Evolutionary conservation across 164 flowering plant genomes (phyloP).

Genomic region (Berberis thunbergii): DNA sequence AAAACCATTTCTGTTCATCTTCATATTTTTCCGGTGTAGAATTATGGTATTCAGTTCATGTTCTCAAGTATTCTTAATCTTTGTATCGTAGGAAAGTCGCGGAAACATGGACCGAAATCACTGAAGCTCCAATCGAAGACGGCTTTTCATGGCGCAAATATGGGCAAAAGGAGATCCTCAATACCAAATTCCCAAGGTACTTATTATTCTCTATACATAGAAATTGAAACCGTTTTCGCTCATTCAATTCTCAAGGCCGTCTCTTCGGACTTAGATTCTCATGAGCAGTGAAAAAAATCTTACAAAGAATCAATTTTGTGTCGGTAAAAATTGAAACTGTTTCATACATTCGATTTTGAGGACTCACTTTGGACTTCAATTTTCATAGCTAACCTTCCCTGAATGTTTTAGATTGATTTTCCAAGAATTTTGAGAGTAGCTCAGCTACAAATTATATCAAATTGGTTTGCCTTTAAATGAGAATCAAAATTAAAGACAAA

Average conservation of each 20-base stretch:
- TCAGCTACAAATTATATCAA: no score
- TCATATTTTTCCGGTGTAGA: not conserved
- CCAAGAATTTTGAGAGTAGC: no score
- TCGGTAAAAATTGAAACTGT: not conserved
- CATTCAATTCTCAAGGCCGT: not conserved
- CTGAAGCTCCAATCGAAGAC: conserved; percentile 23
- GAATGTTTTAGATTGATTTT: no score
- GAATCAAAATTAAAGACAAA: not conserved
- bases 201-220: not conserved
- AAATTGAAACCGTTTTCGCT: not conserved
- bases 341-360: not conserved
- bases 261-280: no score
- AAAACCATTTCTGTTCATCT: not conserved
- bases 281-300: no score
- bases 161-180: conserved; percentile 60
- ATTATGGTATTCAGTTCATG: not conserved
- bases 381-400: no score
- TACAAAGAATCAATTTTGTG: not conserved
- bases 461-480: no score
- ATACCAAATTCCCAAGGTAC: conserved; percentile 49
- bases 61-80: not conserved
- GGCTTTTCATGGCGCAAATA: conserved; percentile 64
- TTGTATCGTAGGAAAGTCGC: conserved; percentile 8
- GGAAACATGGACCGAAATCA: conserved; percentile 7
- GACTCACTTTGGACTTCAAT: not conserved